Conservation (phyloP, 176 grass and related monocot species). For the Cenchrus americanus region DNA sequence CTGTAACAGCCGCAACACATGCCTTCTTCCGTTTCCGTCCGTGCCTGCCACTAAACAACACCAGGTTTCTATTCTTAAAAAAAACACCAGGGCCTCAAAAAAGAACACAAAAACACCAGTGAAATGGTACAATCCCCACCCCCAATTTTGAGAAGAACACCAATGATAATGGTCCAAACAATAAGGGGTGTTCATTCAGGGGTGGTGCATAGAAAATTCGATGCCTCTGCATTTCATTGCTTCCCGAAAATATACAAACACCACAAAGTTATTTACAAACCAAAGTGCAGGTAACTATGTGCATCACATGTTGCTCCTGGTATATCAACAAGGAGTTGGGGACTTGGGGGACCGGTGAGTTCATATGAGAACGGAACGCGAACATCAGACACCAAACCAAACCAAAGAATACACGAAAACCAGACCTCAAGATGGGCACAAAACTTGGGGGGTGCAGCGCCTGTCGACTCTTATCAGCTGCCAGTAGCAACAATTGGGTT, state of each 20-base stretch:
- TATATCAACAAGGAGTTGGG: conserved; percentile 42
- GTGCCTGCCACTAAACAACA: conserved; percentile 38
- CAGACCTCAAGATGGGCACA: conserved; percentile 25
- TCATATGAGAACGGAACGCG: conserved; percentile 28
- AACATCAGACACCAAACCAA: conserved; percentile 12
- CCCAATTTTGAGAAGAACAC: not conserved
- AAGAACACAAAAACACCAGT: not conserved
- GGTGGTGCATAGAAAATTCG: not conserved
- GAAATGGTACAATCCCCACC: too few species aligned
- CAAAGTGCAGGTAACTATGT: not conserved
- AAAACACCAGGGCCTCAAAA: too few species aligned
- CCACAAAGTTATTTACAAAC: conserved; percentile 65
- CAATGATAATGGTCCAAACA: not conserved
- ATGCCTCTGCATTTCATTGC: conserved; percentile 39
- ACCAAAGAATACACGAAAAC: conserved; percentile 24
- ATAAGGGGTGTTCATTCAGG: not conserved
- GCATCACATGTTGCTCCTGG: conserved; percentile 6
- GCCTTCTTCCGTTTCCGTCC: not conserved
- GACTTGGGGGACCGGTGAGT: conserved; percentile 10
- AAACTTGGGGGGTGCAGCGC: conserved; percentile 3
- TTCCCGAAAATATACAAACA: conserved; percentile 39
- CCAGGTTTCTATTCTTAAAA: too few species aligned
- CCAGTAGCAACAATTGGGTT: conserved; percentile 61
- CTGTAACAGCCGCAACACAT: conserved; percentile 1
- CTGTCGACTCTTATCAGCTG: conserved; percentile 34